Conservation (phyloP, 345 rosid genomes). For the Salix purpurea region DNA sequence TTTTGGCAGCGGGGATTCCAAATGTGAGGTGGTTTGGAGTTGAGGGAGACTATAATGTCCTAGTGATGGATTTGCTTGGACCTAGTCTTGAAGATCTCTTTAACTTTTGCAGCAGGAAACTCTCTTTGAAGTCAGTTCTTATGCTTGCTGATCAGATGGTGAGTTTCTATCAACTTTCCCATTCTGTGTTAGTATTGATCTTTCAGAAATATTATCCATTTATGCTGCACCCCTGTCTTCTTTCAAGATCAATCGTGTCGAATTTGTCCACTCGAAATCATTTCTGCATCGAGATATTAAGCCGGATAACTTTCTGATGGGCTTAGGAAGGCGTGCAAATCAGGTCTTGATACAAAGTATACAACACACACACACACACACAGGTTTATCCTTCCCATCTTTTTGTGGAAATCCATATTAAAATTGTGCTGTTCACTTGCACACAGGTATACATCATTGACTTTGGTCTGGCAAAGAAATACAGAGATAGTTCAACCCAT, state of each 20-base stretch:
- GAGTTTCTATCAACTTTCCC: conserved; percentile 7
- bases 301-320: conserved; percentile 96
- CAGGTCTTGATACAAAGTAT: conserved; percentile 46
- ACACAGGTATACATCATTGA: conserved; percentile 75
- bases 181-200: neutral
- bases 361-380: neutral
- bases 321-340: conserved; percentile 83
- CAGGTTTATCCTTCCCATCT: neutral
- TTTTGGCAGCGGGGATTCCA: conserved; percentile 69
- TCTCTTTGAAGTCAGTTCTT: conserved; percentile 83
- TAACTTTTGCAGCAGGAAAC: conserved; percentile 82
- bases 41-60: conserved; percentile 87
- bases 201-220: conserved; percentile 4
- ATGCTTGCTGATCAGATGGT: conserved; percentile 99
- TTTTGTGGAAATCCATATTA: neutral
- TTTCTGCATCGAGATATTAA: conserved; percentile 88
- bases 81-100: conserved; percentile 96
- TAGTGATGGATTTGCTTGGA: conserved; percentile 85
- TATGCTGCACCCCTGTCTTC: neutral
- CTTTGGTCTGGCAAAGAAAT: conserved; percentile 92
- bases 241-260: conserved; percentile 76
- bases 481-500: conserved; percentile 69
- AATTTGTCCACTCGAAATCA: conserved; percentile 81
- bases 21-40: conserved; percentile 82
- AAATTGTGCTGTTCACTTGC: neutral